Base-by-base conservation (phyloP, 345 rosid genomes). In the Cardamine occulta region DNA sequence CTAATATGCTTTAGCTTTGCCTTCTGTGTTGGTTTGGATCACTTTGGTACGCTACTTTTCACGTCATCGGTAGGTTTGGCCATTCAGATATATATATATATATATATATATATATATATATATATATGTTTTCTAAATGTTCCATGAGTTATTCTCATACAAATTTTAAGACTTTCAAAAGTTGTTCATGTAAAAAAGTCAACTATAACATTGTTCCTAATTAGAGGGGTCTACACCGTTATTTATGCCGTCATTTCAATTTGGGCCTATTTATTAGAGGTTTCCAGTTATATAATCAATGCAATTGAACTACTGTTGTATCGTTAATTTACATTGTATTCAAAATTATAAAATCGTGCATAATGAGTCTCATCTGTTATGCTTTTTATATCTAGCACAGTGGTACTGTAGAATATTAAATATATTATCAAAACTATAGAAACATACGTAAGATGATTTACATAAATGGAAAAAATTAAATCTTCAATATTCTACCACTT, bases 11-110 rank as follows among this genome's bases (percentile, higher is more conserved):
- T 21, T 21, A 21, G 76, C 45, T 59, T 71, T 55, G 40, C 13
- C 24, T 32, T 44, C 32, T 72, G 74, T 70, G 80, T 63, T 51
- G 65, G 58, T 76, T 76, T 53, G 54, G 67, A 49, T 66, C 66
- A 66, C 42, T 57, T 66, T 51, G 62, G 68, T 73, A 61, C 9
- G 44, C 70, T 53, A 61, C 74, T 68, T 68, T 68, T 23, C 74
- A 68, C 57, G 51, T 62, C 18, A 45, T 76, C 65, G 59, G 58
- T 76, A 76, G 70, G 70, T 68, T 76, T 31, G 64, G 74, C 57
- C 64, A 61, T 61, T 76, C 69, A 60, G 49, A 76, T 76, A 68
- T 56, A 34, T 24, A 24, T 24, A n/a, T n/a, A n/a, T n/a, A n/a
- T n/a, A n/a, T n/a, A n/a, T n/a, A n/a, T n/a, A n/a, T n/a, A n/a